phyloP scores from a whole-genome alignment of 495 filamentous ascomycete species.

The Neurospora tetraspora region DNA sequence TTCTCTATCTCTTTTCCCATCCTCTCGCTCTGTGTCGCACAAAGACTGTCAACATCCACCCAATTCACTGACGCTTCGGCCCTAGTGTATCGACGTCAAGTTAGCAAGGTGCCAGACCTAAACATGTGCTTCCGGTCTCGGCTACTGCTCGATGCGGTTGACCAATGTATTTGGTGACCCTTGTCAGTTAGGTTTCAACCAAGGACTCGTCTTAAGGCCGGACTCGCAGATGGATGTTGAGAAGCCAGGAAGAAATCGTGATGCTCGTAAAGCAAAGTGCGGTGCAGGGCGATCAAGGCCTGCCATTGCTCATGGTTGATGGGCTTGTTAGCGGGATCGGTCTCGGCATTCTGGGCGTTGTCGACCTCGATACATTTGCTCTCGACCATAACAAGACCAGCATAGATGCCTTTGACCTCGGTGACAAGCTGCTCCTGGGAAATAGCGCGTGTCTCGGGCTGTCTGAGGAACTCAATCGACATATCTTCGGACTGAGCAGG shows the following conservation, averaged over 20 bases:
- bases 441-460: constrained; percentile 57
- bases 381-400: constrained; percentile 68
- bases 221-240: constrained; percentile 61
- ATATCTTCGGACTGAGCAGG: constrained; percentile 4
- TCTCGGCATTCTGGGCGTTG: constrained; percentile 42
- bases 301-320: constrained; percentile 61
- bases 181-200: too few species aligned
- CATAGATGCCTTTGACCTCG: constrained; percentile 68
- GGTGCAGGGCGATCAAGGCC: constrained; percentile 58
- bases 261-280: constrained; percentile 61
- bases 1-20: too few species aligned
- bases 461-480: constrained; percentile 28
- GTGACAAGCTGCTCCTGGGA: constrained; percentile 63
- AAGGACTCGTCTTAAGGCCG: constrained; percentile 34
- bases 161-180: too few species aligned
- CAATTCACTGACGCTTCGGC: too few species aligned
- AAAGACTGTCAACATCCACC: too few species aligned
- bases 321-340: constrained; percentile 22
- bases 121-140: too few species aligned
- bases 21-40: too few species aligned
- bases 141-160: too few species aligned
- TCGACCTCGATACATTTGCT: too few species aligned
- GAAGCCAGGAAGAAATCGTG: constrained; percentile 71
- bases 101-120: too few species aligned
- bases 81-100: too few species aligned